Evolutionary conservation across 208 protist species (phyloP).

Genomic region (Borovskyia barvae): DNA sequence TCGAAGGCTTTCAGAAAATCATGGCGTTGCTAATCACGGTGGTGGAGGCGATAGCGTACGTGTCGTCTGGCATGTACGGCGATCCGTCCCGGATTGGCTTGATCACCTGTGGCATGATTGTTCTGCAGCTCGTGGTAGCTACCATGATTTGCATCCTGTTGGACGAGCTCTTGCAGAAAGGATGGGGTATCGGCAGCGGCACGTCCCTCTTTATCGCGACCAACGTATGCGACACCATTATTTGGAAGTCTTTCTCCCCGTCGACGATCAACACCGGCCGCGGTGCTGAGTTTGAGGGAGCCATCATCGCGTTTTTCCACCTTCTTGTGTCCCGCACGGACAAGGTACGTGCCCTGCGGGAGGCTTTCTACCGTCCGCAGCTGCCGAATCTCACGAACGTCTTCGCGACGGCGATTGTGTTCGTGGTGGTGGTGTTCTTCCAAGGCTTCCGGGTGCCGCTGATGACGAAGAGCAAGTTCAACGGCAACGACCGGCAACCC

Average conservation of each 20-base stretch:
- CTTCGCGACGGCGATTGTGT: conserved; percentile 98
- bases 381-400: conserved; percentile 99
- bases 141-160: conserved; percentile 99
- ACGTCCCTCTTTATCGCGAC: conserved; percentile 99
- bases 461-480: conserved; percentile 84
- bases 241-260: conserved; percentile 99
- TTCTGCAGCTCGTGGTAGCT: conserved; percentile 97
- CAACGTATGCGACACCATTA: conserved; percentile 99
- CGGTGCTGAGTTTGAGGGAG: conserved; percentile 99
- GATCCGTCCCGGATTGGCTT: conserved; percentile 95
- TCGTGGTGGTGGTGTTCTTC: conserved; percentile 99
- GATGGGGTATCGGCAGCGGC: conserved; percentile 99
- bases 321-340: conserved; percentile 94
- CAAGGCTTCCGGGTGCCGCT: conserved; percentile 99
- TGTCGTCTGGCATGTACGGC: conserved; percentile 99
- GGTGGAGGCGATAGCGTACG: conserved; percentile 97
- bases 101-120: conserved; percentile 95
- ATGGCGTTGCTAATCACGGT: conserved; percentile 98
- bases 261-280: conserved; percentile 98
- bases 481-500: conserved; percentile 72
- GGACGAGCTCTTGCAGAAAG: conserved; percentile 99
- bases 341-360: conserved; percentile 98
- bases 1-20: conserved; percentile 97
- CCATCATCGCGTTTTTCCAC: conserved; percentile 99
- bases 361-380: conserved; percentile 99